Evolutionary conservation across 352 stramenopile species (phyloP), one percentile per base, ranked within the genome.

Genomic region (Pythium monospermum): DNA sequence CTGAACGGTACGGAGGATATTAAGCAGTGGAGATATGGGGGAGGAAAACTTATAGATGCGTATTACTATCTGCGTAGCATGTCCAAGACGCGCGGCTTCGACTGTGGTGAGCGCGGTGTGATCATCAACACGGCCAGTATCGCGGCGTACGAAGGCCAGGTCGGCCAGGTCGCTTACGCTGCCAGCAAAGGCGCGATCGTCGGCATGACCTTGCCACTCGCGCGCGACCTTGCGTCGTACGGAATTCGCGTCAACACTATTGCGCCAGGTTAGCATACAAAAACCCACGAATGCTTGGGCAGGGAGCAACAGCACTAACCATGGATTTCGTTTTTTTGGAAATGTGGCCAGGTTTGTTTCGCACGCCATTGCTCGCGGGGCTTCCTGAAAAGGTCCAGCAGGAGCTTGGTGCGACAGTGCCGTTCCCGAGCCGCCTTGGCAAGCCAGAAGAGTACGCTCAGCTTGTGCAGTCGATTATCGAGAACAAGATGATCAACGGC

Each of bases 91-190:
- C 51, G 63, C 45, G 65, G 73, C 6, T 66, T 83, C 43, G 49
- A 71, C 56, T 82, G 94, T 53, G 92, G 91, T 8, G 77, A 98
- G 47, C 79, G 94, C 23, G 96, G 96, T 16, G 86, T 98, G 42
- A 98, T 99, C 54, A 97, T 99, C 59, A 99, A 99, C 74, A 99
- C 96, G 11, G 95, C 96, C 12, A 98, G 86, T 61, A 97, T 99
- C 45, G 96, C 97, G 40, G 97, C 96, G 1, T 99, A 96, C 65
- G 96, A 99, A 19, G 97, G 97, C 31, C 94, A 98, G 73, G 89
- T 97, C 42, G 96, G 96, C 3, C 96, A 99, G 77, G 91, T 85
- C 21, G 96, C 96, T 8, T 99, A 99, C 68, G 83, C 95, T 38
- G 88, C 96, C 11, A 97, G 85, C 63, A 99, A 99, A 71, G 94